Percentiles rank a stretch among this genome's conserved stretches.
phyloP scores from a whole-genome alignment of 2,329 filamentous ascomycete species.

The Raffaelea arxii region DNA sequence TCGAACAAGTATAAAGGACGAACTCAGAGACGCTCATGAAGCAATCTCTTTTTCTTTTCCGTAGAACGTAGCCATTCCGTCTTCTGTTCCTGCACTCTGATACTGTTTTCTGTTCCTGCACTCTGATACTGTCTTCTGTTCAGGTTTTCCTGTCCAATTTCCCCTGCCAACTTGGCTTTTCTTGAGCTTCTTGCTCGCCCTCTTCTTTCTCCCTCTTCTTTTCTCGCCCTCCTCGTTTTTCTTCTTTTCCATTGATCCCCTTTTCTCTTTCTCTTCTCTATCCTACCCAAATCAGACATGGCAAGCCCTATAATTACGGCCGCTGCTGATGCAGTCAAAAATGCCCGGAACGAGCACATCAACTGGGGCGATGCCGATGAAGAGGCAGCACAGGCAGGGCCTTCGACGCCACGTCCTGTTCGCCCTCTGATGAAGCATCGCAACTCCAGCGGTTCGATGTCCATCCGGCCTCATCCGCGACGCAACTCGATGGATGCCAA shows the following conservation, averaged over 20 bases:
- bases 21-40: not conserved
- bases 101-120: not conserved
- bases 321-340: conserved; percentile 1
- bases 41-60: not conserved
- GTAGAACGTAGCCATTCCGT: not conserved
- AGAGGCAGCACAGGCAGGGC: conserved; percentile 5
- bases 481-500: conserved; percentile 29
- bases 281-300: too few relatives aligned
- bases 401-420: not conserved
- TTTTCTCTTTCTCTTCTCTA: too few relatives aligned
- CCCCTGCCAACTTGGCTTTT: too few relatives aligned
- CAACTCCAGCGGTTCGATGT: conserved; percentile 9
- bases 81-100: too few relatives aligned
- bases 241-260: not conserved
- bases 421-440: conserved; percentile 5
- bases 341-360: conserved; percentile 6
- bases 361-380: conserved; percentile 6
- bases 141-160: not conserved
- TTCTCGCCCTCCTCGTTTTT: not conserved
- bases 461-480: conserved; percentile 10
- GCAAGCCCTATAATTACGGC: conserved; percentile 3
- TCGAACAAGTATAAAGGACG: too few relatives aligned
- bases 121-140: not conserved
- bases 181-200: not conserved
- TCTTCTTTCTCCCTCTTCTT: not conserved